phyloP scores from a whole-genome alignment of 331 rosid genomes.

The Malus hybrid region DNA sequence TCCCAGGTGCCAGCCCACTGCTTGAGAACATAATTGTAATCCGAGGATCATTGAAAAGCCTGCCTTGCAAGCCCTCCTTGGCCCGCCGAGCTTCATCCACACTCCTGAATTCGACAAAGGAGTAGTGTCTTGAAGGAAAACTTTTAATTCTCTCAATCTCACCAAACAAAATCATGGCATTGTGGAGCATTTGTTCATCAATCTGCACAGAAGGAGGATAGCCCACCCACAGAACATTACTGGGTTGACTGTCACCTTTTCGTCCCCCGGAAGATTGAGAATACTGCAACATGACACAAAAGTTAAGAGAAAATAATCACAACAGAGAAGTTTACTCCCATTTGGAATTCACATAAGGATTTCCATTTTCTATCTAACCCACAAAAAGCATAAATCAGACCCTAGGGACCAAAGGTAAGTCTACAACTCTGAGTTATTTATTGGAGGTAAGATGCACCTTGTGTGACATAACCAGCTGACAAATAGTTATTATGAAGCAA shows the following conservation, averaged over 20 bases:
- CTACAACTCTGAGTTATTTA: not conserved
- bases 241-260: conserved; percentile 62
- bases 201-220: conserved; percentile 78
- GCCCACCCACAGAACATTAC: conserved; percentile 73
- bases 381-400: not conserved
- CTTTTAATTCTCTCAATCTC: conserved; percentile 80
- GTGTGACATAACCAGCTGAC: not conserved
- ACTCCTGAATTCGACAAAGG: conserved; percentile 75
- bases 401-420: not conserved
- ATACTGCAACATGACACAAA: conserved; percentile 31
- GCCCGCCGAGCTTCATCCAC: conserved; percentile 83
- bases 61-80: conserved; percentile 80
- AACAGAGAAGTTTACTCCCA: not conserved
- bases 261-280: conserved; percentile 42
- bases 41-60: conserved; percentile 79
- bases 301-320: not conserved
- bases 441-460: not conserved
- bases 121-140: conserved; percentile 61
- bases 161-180: conserved; percentile 84
- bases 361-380: not conserved
- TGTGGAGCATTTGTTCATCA: conserved; percentile 86
- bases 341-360: not conserved
- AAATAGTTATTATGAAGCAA: not conserved
- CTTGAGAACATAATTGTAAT: conserved; percentile 68
- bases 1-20: conserved; percentile 60